Percentiles rank a stretch among this genome's conserved stretches.
Conservation (phyloP, 768 basidiomycete species). For the Agaricus subrufescens region DNA sequence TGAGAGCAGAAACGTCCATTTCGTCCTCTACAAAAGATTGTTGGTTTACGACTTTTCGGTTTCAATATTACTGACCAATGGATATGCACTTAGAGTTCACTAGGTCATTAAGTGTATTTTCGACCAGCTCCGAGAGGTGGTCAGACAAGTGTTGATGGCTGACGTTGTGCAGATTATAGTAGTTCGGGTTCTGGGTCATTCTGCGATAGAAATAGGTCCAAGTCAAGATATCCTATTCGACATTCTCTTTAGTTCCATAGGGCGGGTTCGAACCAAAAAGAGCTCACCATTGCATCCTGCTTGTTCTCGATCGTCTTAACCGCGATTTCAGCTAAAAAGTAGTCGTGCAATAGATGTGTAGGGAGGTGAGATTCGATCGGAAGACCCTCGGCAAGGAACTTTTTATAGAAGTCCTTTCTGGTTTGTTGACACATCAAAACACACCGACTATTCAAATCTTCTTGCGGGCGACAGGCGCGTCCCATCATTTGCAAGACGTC, state of each 20-base stretch:
- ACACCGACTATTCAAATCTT: slow-evolving; percentile 89
- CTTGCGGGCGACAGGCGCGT: slow-evolving; percentile 85
- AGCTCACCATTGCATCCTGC: slow-evolving; percentile 87
- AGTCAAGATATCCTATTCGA: slow-evolving; percentile 81
- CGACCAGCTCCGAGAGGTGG: slow-evolving; percentile 93
- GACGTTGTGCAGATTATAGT: slow-evolving; percentile 92
- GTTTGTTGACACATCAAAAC: slow-evolving; percentile 98
- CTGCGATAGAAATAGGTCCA: slow-evolving; percentile 99
- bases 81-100: slow-evolving; percentile 94
- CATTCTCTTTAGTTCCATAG: background rate
- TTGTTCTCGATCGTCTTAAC: slow-evolving; percentile 99
- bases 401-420: slow-evolving; percentile 98
- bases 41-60: background rate
- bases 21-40: slow-evolving; percentile 62
- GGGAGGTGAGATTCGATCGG: slow-evolving; percentile 96
- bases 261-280: background rate
- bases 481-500: slow-evolving; percentile 99
- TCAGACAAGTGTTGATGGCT: slow-evolving; percentile 95
- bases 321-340: slow-evolving; percentile 97
- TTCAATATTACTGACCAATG: slow-evolving; percentile 51
- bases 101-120: slow-evolving; percentile 86
- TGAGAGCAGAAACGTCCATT: slow-evolving; percentile 88
- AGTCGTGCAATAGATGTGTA: slow-evolving; percentile 88
- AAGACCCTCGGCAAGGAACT: slow-evolving; percentile 94
- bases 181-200: slow-evolving; percentile 96